Conservation (phyloP, 352 stramenopile species). For the Pythium rhizo-oryzae region DNA sequence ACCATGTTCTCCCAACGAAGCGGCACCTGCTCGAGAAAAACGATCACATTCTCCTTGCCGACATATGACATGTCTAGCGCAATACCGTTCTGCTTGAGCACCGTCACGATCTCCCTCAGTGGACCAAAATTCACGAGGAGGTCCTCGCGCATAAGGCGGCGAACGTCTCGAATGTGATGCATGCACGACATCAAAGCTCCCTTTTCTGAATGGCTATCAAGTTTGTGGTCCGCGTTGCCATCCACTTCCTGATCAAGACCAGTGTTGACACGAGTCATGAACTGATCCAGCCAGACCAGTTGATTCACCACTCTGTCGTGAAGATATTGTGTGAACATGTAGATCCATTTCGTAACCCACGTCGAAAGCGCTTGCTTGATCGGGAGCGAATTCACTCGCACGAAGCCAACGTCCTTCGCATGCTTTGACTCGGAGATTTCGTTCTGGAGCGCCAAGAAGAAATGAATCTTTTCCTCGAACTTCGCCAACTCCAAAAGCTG, state of each 20-base stretch:
- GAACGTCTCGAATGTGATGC: constrained; percentile 89
- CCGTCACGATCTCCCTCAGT: constrained; percentile 74
- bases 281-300: constrained; percentile 85
- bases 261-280: constrained; percentile 76
- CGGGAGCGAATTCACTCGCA: constrained; percentile 92
- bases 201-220: constrained; percentile 45
- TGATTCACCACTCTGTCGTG: constrained; percentile 89
- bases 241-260: constrained; percentile 66
- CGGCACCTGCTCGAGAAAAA: constrained; percentile 88
- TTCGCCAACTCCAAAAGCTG: constrained; percentile 76
- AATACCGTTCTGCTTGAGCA: constrained; percentile 90
- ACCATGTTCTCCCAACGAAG: constrained; percentile 92
- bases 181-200: constrained; percentile 86
- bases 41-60: constrained; percentile 78
- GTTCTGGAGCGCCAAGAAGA: constrained; percentile 86
- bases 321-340: constrained; percentile 93
- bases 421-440: constrained; percentile 90
- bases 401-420: constrained; percentile 88
- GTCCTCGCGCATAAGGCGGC: constrained; percentile 82
- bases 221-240: constrained; percentile 45
- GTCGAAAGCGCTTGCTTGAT: constrained; percentile 94
- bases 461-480: constrained; percentile 92
- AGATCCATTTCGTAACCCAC: constrained; percentile 96
- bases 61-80: constrained; percentile 88
- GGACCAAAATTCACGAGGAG: constrained; percentile 73